Conservation (phyloP, 2,329 filamentous ascomycete species). For the Colletotrichum lini region DNA sequence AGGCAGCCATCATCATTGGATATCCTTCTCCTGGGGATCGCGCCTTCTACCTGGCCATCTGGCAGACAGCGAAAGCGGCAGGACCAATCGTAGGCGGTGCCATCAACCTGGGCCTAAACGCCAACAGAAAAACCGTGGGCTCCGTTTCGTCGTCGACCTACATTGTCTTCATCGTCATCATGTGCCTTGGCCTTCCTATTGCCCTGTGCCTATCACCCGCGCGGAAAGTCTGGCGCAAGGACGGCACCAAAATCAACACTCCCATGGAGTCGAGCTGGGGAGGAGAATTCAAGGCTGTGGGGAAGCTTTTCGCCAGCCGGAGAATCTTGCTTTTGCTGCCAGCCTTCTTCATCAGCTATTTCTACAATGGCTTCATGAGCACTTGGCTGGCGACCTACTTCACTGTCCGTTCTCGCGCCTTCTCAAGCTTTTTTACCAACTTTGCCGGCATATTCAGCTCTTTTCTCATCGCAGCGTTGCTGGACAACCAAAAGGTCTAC, state of each 20-base stretch:
- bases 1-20: conserved; percentile 61
- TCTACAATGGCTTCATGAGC: conserved; percentile 31
- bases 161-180: conserved; percentile 76
- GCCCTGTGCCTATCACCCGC: conserved; percentile 72
- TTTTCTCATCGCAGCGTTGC: conserved; percentile 14
- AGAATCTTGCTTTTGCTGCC: conserved; percentile 24
- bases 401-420: conserved; percentile 27
- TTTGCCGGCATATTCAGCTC: conserved; percentile 34
- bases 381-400: conserved; percentile 30
- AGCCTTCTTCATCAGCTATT: conserved; percentile 31
- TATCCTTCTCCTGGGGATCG: conserved; percentile 61
- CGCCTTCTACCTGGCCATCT: conserved; percentile 28
- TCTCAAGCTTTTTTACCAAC: conserved; percentile 28
- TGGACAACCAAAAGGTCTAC: conserved; percentile 23
- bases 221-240: conserved; percentile 70
- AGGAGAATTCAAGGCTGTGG: conserved; percentile 20
- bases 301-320: conserved; percentile 15
- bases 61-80: conserved; percentile 29
- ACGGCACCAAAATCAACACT: conserved; percentile 69
- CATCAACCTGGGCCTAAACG: conserved; percentile 76
- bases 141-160: conserved; percentile 77
- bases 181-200: conserved; percentile 72
- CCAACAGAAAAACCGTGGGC: conserved; percentile 66
- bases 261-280: conserved; percentile 1
- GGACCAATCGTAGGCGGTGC: conserved; percentile 70